Conservation (phyloP, 2,329 filamentous ascomycete species). For the Alternaria consortialis region DNA sequence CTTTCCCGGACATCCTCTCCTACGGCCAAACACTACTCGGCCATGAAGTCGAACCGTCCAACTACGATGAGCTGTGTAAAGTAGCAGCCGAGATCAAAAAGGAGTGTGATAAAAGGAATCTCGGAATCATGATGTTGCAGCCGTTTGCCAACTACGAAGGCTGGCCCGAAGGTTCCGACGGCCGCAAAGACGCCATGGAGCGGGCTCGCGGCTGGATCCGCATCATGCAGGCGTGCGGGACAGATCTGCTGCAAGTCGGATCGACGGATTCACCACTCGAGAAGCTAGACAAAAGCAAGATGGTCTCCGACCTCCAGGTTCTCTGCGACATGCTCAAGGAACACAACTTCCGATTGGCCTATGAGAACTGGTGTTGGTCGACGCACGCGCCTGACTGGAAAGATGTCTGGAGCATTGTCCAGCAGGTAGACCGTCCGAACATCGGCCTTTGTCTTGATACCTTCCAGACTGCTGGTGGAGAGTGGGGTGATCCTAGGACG, state of each 20-base stretch:
- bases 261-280: constrained; percentile 68
- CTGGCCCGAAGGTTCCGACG: constrained; percentile 67
- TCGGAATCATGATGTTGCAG: constrained; percentile 76
- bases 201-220: constrained; percentile 72
- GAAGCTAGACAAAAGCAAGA: constrained; percentile 62
- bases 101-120: constrained; percentile 62
- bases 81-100: constrained; percentile 64
- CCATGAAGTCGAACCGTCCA: constrained; percentile 62
- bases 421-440: constrained; percentile 69
- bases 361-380: constrained; percentile 79
- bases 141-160: constrained; percentile 82
- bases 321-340: constrained; percentile 63
- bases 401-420: constrained; percentile 73
- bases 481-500: constrained; percentile 77
- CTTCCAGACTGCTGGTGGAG: constrained; percentile 76
- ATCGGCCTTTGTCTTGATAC: constrained; percentile 80
- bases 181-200: constrained; percentile 69
- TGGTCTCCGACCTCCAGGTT: constrained; percentile 69
- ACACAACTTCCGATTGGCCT: constrained; percentile 70
- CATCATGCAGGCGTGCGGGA: constrained; percentile 75
- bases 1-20: constrained; percentile 74
- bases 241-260: constrained; percentile 72
- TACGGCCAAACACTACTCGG: constrained; percentile 66
- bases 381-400: constrained; percentile 74
- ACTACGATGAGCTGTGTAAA: constrained; percentile 67